A percentile compares a stretch with the other conserved stretches of the same genome.
These are phyloP conservation scores for Amborella trichopoda DNA, from an alignment of 164 flowering plant species.

Conservation along the genomic window DNA sequence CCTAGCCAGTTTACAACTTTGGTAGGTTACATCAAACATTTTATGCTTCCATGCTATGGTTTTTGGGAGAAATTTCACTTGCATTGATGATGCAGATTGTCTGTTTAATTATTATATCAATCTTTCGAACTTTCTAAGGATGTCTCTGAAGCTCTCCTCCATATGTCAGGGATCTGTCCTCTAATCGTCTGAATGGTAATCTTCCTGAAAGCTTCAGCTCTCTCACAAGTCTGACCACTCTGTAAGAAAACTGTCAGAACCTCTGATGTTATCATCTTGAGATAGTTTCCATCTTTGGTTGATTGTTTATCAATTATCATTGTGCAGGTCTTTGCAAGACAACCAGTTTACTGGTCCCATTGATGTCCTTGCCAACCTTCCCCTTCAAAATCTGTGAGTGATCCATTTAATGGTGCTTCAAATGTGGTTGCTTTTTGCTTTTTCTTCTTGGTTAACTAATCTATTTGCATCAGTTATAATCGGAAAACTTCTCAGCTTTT, in stretches of 20 bases:
- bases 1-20: background rate
- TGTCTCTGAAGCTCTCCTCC: too few species aligned
- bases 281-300: background rate
- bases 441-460: background rate
- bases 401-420: background rate
- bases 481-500: background rate
- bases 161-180: slow-evolving; percentile 86
- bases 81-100: background rate
- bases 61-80: background rate
- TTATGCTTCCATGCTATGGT: background rate
- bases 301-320: background rate
- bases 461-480: background rate
- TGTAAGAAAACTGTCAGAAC: slow-evolving; percentile 33
- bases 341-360: slow-evolving; percentile 66
- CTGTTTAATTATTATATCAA: background rate
- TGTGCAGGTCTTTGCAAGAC: slow-evolving; percentile 53
- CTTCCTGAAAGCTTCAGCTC: slow-evolving; percentile 58
- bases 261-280: background rate
- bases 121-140: slow-evolving; percentile 3
- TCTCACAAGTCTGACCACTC: slow-evolving; percentile 38
- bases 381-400: slow-evolving; percentile 68
- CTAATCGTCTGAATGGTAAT: slow-evolving; percentile 45
- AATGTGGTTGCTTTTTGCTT: background rate
- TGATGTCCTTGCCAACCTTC: slow-evolving; percentile 40
- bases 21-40: background rate